A percentile compares a stretch with the other conserved stretches of the same genome.
These are phyloP conservation scores for Zasmidium citrigriseum DNA, from an alignment of 2,329 filamentous ascomycete genomes.

Conservation along the genomic window DNA sequence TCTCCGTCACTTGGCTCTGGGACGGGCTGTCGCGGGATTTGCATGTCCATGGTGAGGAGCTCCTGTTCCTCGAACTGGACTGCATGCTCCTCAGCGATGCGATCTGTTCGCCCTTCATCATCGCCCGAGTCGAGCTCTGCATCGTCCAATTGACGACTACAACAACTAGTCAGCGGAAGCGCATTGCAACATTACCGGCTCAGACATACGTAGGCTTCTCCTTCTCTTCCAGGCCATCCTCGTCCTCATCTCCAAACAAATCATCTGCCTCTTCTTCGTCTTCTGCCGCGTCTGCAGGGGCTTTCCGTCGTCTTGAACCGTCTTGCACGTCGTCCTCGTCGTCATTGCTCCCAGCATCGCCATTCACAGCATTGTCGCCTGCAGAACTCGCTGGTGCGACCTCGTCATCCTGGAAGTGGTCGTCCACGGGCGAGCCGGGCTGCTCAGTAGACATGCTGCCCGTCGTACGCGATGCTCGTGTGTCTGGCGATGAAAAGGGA, in stretches of 20 bases:
- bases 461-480: neutral
- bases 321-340: constrained; percentile 25
- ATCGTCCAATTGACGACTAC: constrained; percentile 52
- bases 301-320: constrained; percentile 20
- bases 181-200: neutral
- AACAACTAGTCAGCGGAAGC: constrained; percentile 9
- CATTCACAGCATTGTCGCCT: constrained; percentile 14
- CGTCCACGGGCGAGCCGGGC: constrained; percentile 11
- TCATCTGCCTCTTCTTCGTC: constrained; percentile 44
- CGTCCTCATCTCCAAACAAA: constrained; percentile 49
- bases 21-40: constrained; percentile 67
- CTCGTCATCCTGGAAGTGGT: constrained; percentile 22
- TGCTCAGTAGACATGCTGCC: constrained; percentile 19
- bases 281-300: constrained; percentile 20
- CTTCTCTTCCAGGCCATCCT: constrained; percentile 29
- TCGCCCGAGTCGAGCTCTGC: constrained; percentile 64
- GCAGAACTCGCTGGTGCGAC: constrained; percentile 8
- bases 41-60: constrained; percentile 62
- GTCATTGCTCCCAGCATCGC: constrained; percentile 16
- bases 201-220: constrained; percentile 28
- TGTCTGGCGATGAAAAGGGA: neutral
- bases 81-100: constrained; percentile 53
- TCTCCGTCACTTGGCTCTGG: constrained; percentile 71
- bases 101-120: constrained; percentile 65
- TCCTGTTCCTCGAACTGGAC: constrained; percentile 43